These are phyloP conservation scores for Apiotrichum gamsii DNA, from an alignment of 1,284 basidiomycete species.

Conservation along the genomic window DNA sequence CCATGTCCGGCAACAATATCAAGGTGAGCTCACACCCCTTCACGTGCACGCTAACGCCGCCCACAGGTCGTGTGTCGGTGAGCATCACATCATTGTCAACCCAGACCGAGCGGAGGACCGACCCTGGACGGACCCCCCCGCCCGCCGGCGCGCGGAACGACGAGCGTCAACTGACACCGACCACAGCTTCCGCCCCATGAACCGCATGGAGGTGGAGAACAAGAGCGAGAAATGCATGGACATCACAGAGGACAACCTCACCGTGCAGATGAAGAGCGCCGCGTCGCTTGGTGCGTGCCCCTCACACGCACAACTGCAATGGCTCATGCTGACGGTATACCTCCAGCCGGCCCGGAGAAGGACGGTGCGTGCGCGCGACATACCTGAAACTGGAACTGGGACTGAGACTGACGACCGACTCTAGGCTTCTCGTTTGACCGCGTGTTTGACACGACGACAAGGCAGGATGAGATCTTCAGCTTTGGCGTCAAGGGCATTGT, in stretches of 20 bases:
- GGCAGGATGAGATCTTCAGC: conserved; percentile 94
- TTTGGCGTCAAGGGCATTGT: conserved; percentile 86
- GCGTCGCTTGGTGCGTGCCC: conserved; percentile 58
- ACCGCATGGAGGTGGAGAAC: conserved; percentile 83
- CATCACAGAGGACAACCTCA: conserved; percentile 75
- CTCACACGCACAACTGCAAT: neutral
- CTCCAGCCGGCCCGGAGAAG: conserved; percentile 47
- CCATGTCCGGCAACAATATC: conserved; percentile 50
- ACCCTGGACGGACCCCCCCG: neutral
- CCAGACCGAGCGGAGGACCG: neutral
- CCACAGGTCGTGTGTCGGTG: conserved; percentile 20
- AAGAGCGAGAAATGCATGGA: conserved; percentile 85
- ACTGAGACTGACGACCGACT: conserved; percentile 7
- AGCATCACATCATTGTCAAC: too few relatives aligned
- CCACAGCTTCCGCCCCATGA: conserved; percentile 85
- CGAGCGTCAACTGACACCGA: too few relatives aligned
- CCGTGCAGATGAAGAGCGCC: conserved; percentile 64
- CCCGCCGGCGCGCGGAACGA: neutral
- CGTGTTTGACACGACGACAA: conserved; percentile 87
- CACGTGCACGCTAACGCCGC: too few relatives aligned
- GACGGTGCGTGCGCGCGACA: conserved; percentile 28
- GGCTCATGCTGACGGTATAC: conserved; percentile 8
- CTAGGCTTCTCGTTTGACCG: conserved; percentile 91
- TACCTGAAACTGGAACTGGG: neutral
- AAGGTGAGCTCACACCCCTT: conserved; percentile 44